These are phyloP conservation scores for Syncephalastrum sp. DNA, from an alignment of 371 early-diverging fungal genomes.

Conservation along the genomic window DNA sequence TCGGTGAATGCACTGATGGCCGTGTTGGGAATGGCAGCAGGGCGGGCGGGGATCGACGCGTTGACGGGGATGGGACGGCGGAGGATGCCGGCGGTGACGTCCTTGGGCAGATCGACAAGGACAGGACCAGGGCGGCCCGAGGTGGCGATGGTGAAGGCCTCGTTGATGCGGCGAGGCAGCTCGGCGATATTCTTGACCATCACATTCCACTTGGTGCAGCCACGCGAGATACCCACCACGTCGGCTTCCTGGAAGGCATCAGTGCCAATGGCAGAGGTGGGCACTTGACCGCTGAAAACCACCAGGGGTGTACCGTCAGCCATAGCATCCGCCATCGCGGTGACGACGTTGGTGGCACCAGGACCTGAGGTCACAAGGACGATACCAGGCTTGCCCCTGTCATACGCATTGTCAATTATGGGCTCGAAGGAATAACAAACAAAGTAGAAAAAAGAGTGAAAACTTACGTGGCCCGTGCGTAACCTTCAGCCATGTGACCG, in stretches of 20 bases:
- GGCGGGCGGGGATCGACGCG: constrained; percentile 64
- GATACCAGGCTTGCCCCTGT: constrained; percentile 90
- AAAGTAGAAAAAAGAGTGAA: background rate
- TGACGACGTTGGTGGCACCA: constrained; percentile 97
- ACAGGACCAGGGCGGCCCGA: constrained; percentile 97
- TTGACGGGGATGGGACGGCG: constrained; percentile 80
- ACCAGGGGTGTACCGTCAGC: constrained; percentile 95
- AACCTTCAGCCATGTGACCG: constrained; percentile 98
- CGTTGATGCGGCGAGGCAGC: constrained; percentile 94
- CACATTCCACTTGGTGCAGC: constrained; percentile 98
- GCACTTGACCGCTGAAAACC: constrained; percentile 94
- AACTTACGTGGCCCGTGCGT: constrained; percentile 87
- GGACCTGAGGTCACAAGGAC: constrained; percentile 96
- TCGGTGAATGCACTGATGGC: constrained; percentile 46
- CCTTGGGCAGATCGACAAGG: constrained; percentile 96
- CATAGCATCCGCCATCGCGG: constrained; percentile 96
- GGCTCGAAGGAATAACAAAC: background rate
- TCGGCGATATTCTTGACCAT: constrained; percentile 96
- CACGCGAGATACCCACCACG: constrained; percentile 90
- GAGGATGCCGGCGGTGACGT: constrained; percentile 91
- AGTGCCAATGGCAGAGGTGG: constrained; percentile 88
- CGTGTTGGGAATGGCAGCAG: constrained; percentile 51
- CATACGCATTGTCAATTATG: constrained; percentile 1
- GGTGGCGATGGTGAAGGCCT: constrained; percentile 95
- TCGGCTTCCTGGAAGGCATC: constrained; percentile 99